Base-by-base conservation (phyloP, 1,284 basidiomycete genomes). In the Mycena citricolor region DNA sequence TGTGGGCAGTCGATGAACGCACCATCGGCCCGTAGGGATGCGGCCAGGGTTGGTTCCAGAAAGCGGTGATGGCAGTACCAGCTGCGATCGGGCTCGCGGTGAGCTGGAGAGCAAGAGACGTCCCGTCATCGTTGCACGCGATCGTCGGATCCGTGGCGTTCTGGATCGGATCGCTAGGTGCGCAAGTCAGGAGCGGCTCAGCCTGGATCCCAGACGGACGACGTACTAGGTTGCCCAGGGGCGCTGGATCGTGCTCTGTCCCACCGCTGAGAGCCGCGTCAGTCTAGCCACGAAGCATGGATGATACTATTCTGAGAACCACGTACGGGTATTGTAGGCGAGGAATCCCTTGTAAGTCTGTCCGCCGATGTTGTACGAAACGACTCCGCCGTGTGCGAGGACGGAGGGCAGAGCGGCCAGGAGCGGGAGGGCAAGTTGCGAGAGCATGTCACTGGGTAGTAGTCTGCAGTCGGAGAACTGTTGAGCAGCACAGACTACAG, bases 11-110 rank as follows among this genome's bases (percentile, higher is more conserved):
- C 31, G 42, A 26, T 26, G 4, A 44, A 45, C 52, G 8, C 46
- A 75, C 73, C 71, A 74, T 71, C 5, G 76, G 76, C 21, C 77
- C 79, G 47, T 67, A 66, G 16, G 67, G 60, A 53, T 81, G 78
- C 21, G 77, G 77, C 78, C 77, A 81, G 39, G 71, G 64, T 48
- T 71, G 66, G 59, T 79, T 79, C 76, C 77, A 80, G 63, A 78
- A 79, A 0, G 76, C 77, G 8, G 71, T 76, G 56, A 81, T 70
- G 10, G 66, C 51, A 5, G 73, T 70, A 8, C 78, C 78, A 50
- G 78, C 73, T n/a, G 62, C 57, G 29, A 77, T 71, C 11, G 26
- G 12, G n/a, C 66, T 69, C 2, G 73, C 74, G n/a, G 77, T 77
- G 13, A 76, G 63, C 56, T 81, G 79, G 22, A 68, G 61, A 14